These are phyloP conservation scores for Entomortierella beljakovae DNA, from an alignment of 192 early-diverging fungal genomes.

Conservation along the genomic window DNA sequence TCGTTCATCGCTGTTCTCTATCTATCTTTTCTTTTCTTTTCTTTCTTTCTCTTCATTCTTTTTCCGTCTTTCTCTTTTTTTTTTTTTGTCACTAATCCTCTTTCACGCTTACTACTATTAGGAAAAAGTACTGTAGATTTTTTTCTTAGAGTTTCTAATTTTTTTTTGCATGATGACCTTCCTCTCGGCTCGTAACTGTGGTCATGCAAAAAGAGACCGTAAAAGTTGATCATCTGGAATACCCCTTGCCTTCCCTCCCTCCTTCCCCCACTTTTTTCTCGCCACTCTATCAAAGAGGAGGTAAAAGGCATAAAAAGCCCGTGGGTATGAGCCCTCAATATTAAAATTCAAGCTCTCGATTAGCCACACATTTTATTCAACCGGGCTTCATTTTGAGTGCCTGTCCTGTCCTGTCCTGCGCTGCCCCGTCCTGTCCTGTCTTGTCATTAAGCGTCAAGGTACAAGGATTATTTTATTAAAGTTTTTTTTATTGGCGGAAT, in stretches of 20 bases:
- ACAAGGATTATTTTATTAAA: too few relatives aligned
- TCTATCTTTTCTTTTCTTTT: background rate
- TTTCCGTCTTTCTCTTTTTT: conserved; percentile 6
- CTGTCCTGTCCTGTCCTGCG: too few relatives aligned
- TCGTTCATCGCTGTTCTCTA: conserved; percentile 15
- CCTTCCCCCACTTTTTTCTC: background rate
- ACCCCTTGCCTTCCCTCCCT: background rate
- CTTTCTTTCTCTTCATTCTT: background rate
- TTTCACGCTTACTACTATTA: conserved; percentile 1
- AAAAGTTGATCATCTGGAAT: background rate
- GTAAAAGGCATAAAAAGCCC: too few relatives aligned
- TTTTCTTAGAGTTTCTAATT: too few relatives aligned
- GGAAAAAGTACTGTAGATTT: background rate
- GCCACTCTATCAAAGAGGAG: too few relatives aligned
- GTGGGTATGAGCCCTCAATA: too few relatives aligned
- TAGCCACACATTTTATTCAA: too few relatives aligned
- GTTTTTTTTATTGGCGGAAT: too few relatives aligned
- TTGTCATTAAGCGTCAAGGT: too few relatives aligned
- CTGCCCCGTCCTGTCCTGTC: too few relatives aligned
- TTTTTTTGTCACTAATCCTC: background rate
- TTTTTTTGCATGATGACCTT: background rate
- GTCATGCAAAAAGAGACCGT: background rate
- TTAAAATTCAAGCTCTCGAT: too few relatives aligned
- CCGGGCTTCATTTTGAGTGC: too few relatives aligned
- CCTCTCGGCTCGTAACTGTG: background rate